These are phyloP conservation scores for Wallemia mellicola DNA, from an alignment of 1,284 basidiomycete genomes.

Conservation along the genomic window DNA sequence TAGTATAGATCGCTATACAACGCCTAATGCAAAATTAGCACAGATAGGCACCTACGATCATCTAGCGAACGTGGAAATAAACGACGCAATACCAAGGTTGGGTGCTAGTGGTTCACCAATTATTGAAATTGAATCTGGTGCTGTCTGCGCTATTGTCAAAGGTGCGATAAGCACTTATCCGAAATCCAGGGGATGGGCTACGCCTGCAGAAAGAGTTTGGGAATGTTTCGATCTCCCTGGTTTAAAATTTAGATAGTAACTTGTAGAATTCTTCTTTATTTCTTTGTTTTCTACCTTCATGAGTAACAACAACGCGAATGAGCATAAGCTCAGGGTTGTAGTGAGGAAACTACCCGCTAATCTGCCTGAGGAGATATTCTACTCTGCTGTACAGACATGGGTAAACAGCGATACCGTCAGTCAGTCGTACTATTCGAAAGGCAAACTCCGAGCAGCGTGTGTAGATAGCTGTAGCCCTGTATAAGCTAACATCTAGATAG, in stretches of 20 bases:
- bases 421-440: constrained; percentile 36
- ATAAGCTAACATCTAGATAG: constrained; percentile 6
- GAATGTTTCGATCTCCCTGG: neutral
- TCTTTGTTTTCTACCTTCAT: neutral
- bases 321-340: constrained; percentile 37
- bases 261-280: neutral
- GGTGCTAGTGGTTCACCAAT: neutral
- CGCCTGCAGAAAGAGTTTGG: neutral
- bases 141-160: neutral
- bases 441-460: constrained; percentile 40
- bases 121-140: neutral
- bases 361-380: constrained; percentile 70
- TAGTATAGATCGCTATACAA: neutral
- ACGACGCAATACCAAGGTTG: neutral
- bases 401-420: constrained; percentile 36
- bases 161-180: neutral
- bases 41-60: neutral
- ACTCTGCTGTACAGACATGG: constrained; percentile 65
- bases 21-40: neutral
- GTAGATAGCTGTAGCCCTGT: constrained; percentile 9
- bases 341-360: constrained; percentile 70
- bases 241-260: neutral
- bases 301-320: neutral
- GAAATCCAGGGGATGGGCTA: neutral
- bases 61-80: neutral